Evolutionary conservation across 257 asterid genomes (phyloP), one percentile per base, ranked within the genome.

Genomic region (Salvia hispanica): DNA sequence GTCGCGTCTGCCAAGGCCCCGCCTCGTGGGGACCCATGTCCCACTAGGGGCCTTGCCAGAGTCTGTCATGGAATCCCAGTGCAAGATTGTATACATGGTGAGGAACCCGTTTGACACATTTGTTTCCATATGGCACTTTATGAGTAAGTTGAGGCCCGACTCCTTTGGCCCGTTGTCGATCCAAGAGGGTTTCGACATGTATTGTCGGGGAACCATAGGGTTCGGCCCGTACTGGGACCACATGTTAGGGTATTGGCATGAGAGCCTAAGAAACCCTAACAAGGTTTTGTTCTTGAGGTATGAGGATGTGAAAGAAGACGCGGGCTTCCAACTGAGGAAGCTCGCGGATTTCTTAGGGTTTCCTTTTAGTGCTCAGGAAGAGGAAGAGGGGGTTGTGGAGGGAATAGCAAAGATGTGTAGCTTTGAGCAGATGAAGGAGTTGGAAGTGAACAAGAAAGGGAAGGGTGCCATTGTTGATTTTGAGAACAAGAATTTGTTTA

Each of bases 171-270:
- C 76, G 0, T 9, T 74, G 12, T 9, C 76, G 2, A 3, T 78
- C 4, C 78, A 77, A 8, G 81, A 68, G 15, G 72, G 64, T 0
- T 76, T 83, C 21, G 77, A 78, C 66, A 48, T 74, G 77, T 81
- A 77, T 0, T 71, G 77, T 3, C 66, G 72, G 33, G 91, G 90
- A 4, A 70, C 61, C 5, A 25, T 33, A 2, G 80, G 75, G 44
- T 86, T 6, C 45, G 88, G 91, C 11, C 90, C 88, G 8, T 84
- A 74, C 21, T 84, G 88, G 86, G 88, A 86, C n/a, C 94, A 86
- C 55, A 70, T 84, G 84, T 31, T 84, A 40, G 88, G 84, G 11
- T 82, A 76, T 45, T 84, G 90, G 88, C 45, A 28, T 0, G 78
- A 69, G 73, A 82, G 85, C 58, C 42, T 61, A 18, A 62, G 67